These are phyloP conservation scores for Coemansia sp. DNA, from an alignment of 192 early-diverging fungal species.

Conservation along the genomic window DNA sequence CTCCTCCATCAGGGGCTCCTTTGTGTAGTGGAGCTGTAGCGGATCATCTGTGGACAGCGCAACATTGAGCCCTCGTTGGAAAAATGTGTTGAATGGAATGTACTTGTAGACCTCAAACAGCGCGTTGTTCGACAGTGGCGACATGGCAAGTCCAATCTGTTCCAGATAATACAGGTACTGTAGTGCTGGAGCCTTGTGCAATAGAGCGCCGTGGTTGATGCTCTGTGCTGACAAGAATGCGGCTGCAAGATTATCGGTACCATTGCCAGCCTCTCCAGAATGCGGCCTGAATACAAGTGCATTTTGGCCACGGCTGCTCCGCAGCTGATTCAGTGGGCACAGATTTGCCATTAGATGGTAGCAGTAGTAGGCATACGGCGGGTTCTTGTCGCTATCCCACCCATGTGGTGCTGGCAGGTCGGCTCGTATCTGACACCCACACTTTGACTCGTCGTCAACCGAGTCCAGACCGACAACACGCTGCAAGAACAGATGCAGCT, in stretches of 20 bases:
- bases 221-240: constrained; percentile 84
- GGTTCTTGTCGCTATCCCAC: constrained; percentile 69
- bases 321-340: constrained; percentile 75
- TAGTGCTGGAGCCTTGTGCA: constrained; percentile 90
- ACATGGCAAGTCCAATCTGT: constrained; percentile 97
- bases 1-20: constrained; percentile 96
- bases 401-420: constrained; percentile 71
- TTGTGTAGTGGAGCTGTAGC: constrained; percentile 95
- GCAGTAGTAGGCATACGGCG: constrained; percentile 92
- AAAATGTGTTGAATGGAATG: constrained; percentile 87
- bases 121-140: constrained; percentile 96
- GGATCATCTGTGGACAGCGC: constrained; percentile 93
- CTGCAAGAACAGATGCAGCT: constrained; percentile 90
- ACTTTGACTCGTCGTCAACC: constrained; percentile 93
- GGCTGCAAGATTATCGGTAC: constrained; percentile 88
- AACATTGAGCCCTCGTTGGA: constrained; percentile 92
- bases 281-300: constrained; percentile 94
- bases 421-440: constrained; percentile 75
- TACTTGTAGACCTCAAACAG: constrained; percentile 90
- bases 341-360: constrained; percentile 93
- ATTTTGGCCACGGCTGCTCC: constrained; percentile 76
- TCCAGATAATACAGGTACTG: constrained; percentile 95
- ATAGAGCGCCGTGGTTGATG: constrained; percentile 89
- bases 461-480: constrained; percentile 94
- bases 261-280: constrained; percentile 87